Conservation (phyloP, 768 basidiomycete species). For the Termitomyces sp. region DNA sequence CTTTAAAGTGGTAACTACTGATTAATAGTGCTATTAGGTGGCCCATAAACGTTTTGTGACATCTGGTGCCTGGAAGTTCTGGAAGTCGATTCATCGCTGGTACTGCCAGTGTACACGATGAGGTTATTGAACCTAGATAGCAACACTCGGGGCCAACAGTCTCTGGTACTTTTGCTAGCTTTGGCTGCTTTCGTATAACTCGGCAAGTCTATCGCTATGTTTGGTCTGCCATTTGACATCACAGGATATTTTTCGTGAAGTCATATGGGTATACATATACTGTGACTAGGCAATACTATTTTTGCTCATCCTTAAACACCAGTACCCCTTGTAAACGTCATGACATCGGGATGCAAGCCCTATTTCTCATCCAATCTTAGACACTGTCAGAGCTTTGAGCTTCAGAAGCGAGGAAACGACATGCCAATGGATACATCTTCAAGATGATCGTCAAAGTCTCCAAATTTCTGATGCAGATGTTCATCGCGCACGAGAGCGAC, state of each 20-base stretch:
- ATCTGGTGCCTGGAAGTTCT: too few relatives aligned
- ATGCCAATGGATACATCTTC: slow-evolving; percentile 61
- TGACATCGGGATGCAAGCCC: slow-evolving; percentile 24
- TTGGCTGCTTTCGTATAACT: too few relatives aligned
- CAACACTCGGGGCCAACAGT: background rate
- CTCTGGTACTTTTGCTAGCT: background rate
- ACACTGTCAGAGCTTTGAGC: slow-evolving; percentile 4
- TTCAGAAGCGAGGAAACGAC: slow-evolving; percentile 6
- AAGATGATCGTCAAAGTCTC: slow-evolving; percentile 80
- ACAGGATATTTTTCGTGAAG: background rate
- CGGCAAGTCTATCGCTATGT: background rate
- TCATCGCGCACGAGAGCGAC: slow-evolving; percentile 42
- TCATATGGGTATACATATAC: background rate
- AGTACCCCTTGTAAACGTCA: background rate
- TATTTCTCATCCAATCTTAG: slow-evolving; percentile 41
- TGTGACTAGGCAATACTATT: background rate
- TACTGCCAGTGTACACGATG: too few relatives aligned
- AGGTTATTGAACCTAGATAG: too few relatives aligned
- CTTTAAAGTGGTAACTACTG: too few relatives aligned
- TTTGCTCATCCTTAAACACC: background rate
- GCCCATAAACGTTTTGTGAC: too few relatives aligned
- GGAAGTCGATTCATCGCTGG: too few relatives aligned
- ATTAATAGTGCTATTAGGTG: too few relatives aligned
- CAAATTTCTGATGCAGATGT: slow-evolving; percentile 52
- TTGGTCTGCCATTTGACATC: background rate